phyloP scores from a whole-genome alignment of 2,329 filamentous ascomycete genomes.

The Raffaelea arxii region DNA sequence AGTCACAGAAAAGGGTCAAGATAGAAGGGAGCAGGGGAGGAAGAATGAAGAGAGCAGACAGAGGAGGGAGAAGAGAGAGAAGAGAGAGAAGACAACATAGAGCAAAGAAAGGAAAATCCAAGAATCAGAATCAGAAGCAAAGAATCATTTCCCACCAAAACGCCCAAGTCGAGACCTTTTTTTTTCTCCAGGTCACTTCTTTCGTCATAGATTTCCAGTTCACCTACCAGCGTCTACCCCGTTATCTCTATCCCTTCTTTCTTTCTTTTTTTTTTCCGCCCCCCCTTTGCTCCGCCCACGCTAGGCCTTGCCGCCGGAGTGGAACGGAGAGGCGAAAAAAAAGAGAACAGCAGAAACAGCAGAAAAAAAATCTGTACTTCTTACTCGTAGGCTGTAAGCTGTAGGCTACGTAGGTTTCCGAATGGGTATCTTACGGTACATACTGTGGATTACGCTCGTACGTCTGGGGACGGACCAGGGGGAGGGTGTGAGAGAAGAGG shows the following conservation, averaged over 20 bases:
- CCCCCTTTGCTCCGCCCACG: not conserved
- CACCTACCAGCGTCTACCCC: not conserved
- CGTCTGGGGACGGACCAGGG: no score
- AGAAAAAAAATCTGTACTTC: constrained; percentile 5
- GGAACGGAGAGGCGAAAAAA: constrained; percentile 7
- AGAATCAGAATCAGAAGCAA: not conserved
- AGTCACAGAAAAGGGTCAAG: not conserved
- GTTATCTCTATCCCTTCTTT: not conserved
- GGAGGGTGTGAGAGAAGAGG: no score
- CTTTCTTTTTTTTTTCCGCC: not conserved
- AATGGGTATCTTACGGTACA: no score
- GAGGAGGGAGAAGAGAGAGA: not conserved
- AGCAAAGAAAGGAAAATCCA: not conserved
- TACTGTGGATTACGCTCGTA: no score
- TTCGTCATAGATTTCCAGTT: no score
- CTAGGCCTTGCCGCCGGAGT: constrained; percentile 11
- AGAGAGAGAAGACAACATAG: not conserved
- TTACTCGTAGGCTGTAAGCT: no score
- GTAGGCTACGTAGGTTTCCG: no score
- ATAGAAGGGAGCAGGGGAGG: no score
- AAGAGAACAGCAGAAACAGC: no score
- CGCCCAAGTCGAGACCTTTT: no score
- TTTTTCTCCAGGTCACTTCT: no score
- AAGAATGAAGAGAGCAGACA: not conserved
- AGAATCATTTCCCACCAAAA: no score